Percentiles rank a stretch among this genome's conserved stretches.
phyloP scores from a whole-genome alignment of 768 basidiomycete genomes.

The Chlorophyllum brunneum region DNA sequence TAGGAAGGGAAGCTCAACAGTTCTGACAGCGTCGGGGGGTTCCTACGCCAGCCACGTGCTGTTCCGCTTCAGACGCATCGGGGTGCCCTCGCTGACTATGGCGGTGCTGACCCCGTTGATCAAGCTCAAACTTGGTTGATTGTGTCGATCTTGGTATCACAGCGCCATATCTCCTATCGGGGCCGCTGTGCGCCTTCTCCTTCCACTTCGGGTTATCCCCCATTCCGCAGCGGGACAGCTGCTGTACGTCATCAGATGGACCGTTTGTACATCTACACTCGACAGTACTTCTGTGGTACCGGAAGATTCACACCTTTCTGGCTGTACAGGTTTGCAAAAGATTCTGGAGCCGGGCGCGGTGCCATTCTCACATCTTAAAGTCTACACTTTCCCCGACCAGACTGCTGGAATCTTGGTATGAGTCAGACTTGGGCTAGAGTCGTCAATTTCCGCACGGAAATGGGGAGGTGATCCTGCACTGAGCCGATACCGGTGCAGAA shows the following conservation, averaged over 20 bases:
- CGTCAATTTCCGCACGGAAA: not conserved
- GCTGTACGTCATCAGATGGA: constrained; percentile 1
- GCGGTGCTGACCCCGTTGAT: constrained; percentile 21
- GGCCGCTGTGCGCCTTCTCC: constrained; percentile 3
- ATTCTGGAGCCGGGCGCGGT: not conserved
- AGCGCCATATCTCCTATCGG: constrained; percentile 11
- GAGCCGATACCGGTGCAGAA: not conserved
- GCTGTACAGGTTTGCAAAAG: not conserved
- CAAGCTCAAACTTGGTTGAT: not conserved
- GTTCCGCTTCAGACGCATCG: constrained; percentile 24
- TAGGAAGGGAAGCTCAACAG: constrained; percentile 11
- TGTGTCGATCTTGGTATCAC: constrained; percentile 3
- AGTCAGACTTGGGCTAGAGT: not conserved
- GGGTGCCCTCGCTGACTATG: constrained; percentile 22
- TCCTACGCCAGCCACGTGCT: constrained; percentile 19
- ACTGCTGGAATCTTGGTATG: not conserved
- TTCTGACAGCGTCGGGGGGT: constrained; percentile 18
- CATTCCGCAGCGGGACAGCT: not conserved
- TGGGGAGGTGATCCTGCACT: not conserved
- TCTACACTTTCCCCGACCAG: constrained; percentile 4
- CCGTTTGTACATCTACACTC: no score
- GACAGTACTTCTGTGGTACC: no score
- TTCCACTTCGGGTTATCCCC: not conserved
- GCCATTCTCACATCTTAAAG: not conserved
- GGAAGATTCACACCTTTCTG: no score